These are phyloP conservation scores for Leccinum solheimii DNA, from an alignment of 1,284 basidiomycete genomes.

Conservation along the genomic window DNA sequence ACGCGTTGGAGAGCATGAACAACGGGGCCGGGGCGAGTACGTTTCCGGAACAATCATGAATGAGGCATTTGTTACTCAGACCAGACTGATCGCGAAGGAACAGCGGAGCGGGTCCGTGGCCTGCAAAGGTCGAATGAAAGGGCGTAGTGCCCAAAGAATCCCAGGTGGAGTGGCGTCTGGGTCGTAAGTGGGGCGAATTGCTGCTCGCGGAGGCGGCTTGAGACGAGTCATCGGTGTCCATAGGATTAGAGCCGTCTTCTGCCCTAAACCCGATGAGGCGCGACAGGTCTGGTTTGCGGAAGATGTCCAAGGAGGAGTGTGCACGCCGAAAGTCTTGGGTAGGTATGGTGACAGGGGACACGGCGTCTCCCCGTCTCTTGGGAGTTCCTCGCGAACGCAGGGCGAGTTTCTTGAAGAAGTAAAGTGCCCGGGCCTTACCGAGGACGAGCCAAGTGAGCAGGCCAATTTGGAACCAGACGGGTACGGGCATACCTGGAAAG, in stretches of 20 bases:
- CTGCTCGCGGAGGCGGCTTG: constrained; percentile 30
- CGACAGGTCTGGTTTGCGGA: constrained; percentile 47
- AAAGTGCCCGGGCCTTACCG: constrained; percentile 38
- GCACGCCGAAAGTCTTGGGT: constrained; percentile 27
- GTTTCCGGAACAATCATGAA: constrained; percentile 3
- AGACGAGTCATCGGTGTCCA: constrained; percentile 37
- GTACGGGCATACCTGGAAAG: constrained; percentile 33
- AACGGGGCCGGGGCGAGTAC: constrained; percentile 18
- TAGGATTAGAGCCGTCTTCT: constrained; percentile 29
- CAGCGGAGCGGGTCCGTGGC: constrained; percentile 6
- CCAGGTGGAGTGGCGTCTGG: constrained; percentile 26
- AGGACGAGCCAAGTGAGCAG: constrained; percentile 2
- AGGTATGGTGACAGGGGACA: constrained; percentile 19
- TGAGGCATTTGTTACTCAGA: neutral
- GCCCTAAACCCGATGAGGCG: constrained; percentile 39
- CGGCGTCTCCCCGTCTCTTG: constrained; percentile 24
- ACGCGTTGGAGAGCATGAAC: constrained; percentile 10
- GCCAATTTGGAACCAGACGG: constrained; percentile 19
- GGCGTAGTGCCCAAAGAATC: constrained; percentile 19
- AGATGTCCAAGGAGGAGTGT: constrained; percentile 36
- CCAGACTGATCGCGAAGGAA: constrained; percentile 13
- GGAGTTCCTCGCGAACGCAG: constrained; percentile 28
- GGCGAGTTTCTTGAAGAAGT: constrained; percentile 42
- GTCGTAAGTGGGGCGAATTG: constrained; percentile 23
- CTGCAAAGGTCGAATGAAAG: constrained; percentile 17